Base-by-base conservation (phyloP, 371 early-diverging fungal species). In the Mucor ambiguus region DNA sequence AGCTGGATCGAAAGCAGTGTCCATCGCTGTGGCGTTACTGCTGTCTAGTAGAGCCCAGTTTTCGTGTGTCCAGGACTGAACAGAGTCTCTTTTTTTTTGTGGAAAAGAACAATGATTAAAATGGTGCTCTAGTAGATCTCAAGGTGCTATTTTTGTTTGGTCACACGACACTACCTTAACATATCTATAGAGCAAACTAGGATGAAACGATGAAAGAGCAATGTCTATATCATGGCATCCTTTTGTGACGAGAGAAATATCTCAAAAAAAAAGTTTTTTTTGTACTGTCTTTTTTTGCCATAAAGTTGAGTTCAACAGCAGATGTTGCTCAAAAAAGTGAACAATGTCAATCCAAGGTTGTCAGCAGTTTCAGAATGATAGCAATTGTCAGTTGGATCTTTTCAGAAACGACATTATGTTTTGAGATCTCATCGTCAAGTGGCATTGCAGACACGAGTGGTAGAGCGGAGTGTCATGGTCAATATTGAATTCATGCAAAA, bases 61-160 rank as follows among this genome's bases (percentile, higher is more conserved):
- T 48, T 68, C 62, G 16, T 58, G 68, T 12, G 48, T 33, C 68
- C 68, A 68, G 1, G 58, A 46, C 24, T 58, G 68, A 58, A 67
- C 48, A 38, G 63, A 52, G 38, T 68, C 59, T 56, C 68, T 68
- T 62, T 60, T 28, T 60, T 12, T 24, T 49, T 9, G 22, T 4
- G 3, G 2, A 10, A 20, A 49, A 26, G 11, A 26, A 24, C 2
- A 49, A 49, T 22, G 12, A 49, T 49, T 49, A 49, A 49, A 26
- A 49, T 49, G 10, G 9, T 26, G 49, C 22, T 49, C 22, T 49
- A 26, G 26, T 14, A 6, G 24, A 26, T 24, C 10, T 49, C 24
- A 49, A 22, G 26, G 14, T 26, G 24, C 14, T 7, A 6, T 24
- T 49, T 48, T 49, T 49, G 4, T 12, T 24, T 49, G 12, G 49